Evolutionary conservation across 176 grass and related monocot species (phyloP).

Genomic region (Microstegium vimineum): DNA sequence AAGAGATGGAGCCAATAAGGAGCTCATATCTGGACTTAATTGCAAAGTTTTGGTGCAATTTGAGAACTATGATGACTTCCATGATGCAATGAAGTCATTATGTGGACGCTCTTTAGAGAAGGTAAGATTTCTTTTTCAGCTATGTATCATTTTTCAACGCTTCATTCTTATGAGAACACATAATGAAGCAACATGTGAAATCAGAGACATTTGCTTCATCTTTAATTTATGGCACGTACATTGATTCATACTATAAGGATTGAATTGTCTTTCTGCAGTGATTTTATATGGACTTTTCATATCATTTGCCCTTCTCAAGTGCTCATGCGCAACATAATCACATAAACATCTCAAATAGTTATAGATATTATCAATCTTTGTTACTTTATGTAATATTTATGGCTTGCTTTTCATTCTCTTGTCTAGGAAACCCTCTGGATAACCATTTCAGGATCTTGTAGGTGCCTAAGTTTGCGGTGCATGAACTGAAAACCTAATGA

Average conservation of each 20-base stretch:
- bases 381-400: conserved; percentile 11
- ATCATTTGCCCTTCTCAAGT: background rate
- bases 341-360: background rate
- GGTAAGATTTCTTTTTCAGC: conserved; percentile 37
- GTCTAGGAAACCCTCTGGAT: background rate
- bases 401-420: background rate
- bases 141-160: background rate
- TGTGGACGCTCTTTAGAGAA: conserved; percentile 80
- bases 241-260: background rate
- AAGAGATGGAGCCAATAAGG: conserved; percentile 39
- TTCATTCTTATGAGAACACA: background rate
- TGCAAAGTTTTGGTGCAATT: conserved; percentile 91
- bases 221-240: background rate
- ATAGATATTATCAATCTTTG: background rate
- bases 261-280: background rate
- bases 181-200: background rate
- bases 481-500: conserved; percentile 12
- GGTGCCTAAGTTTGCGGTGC: background rate
- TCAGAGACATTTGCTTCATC: background rate
- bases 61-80: conserved; percentile 77
- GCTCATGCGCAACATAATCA: background rate
- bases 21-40: conserved; percentile 78
- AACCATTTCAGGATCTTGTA: conserved; percentile 2
- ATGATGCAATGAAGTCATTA: conserved; percentile 78
- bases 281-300: background rate